Evolutionary conservation across 768 basidiomycete species (phyloP).

Genomic region (Kwoniella newhampshirensis): DNA sequence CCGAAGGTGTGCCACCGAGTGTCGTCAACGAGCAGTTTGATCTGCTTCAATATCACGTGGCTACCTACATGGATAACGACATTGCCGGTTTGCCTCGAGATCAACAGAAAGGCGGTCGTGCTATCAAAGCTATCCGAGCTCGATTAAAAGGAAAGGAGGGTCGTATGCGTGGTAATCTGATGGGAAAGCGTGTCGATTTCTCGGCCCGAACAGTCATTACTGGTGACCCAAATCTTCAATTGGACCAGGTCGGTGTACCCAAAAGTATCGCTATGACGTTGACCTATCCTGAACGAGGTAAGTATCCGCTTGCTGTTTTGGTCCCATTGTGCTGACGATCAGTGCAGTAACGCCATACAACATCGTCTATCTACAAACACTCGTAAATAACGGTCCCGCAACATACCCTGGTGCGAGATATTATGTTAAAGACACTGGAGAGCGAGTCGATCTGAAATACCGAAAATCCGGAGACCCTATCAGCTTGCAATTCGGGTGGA

Average conservation of each 20-base stretch:
- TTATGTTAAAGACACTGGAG: conserved; percentile 94
- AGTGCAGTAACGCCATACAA: conserved; percentile 90
- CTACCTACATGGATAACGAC: conserved; percentile 99
- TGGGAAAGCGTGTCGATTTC: conserved; percentile 99
- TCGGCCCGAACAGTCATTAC: conserved; percentile 99
- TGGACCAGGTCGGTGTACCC: conserved; percentile 97
- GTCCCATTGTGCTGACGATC: background rate
- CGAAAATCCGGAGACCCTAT: conserved; percentile 88
- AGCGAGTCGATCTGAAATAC: conserved; percentile 93
- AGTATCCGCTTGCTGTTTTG: conserved; percentile 28
- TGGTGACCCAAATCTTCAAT: conserved; percentile 92
- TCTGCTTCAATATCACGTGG: conserved; percentile 95
- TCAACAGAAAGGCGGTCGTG: conserved; percentile 92
- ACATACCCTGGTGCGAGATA: conserved; percentile 95
- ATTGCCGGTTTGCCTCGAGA: conserved; percentile 98
- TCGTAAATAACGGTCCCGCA: conserved; percentile 91
- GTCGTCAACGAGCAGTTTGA: conserved; percentile 96
- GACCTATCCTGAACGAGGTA: conserved; percentile 95
- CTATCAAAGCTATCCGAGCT: conserved; percentile 96
- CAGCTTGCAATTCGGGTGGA: conserved; percentile 95
- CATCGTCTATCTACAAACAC: conserved; percentile 85
- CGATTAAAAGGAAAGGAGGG: conserved; percentile 99
- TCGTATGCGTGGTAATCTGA: conserved; percentile 92
- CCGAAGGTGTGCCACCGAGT: conserved; percentile 94
- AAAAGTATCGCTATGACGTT: conserved; percentile 93